Conservation (phyloP, 768 basidiomycete genomes). For the Calvatia gigantea region DNA sequence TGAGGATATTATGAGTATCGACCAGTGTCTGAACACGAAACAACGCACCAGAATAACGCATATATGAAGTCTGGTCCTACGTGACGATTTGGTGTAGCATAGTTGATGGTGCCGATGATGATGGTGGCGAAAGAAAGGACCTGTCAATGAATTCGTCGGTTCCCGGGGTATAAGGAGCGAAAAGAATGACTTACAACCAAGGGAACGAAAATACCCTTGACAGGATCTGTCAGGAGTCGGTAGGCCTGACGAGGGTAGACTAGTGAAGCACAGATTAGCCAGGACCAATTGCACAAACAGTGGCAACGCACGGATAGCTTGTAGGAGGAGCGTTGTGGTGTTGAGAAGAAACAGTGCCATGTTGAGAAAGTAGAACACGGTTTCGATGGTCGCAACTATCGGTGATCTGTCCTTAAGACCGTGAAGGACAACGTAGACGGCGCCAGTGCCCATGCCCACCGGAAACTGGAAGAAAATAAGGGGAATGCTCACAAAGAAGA, state of each 20-base stretch:
- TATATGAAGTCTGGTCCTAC: constrained; percentile 33
- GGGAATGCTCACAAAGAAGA: background rate
- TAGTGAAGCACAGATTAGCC: constrained; percentile 13
- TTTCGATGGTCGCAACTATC: constrained; percentile 33
- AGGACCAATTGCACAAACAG: background rate
- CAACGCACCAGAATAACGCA: constrained; percentile 39
- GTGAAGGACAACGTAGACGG: constrained; percentile 45
- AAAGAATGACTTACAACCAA: constrained; percentile 18
- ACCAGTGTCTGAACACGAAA: background rate
- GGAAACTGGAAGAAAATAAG: constrained; percentile 32
- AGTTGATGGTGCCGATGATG: constrained; percentile 45
- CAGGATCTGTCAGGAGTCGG: constrained; percentile 40
- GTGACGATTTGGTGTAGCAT: constrained; percentile 35
- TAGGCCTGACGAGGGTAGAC: constrained; percentile 42
- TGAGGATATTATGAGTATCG: constrained; percentile 12
- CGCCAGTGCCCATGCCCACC: constrained; percentile 47
- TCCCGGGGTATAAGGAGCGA: background rate
- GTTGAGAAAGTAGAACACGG: constrained; percentile 44
- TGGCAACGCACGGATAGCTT: constrained; percentile 36
- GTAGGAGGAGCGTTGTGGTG: constrained; percentile 35
- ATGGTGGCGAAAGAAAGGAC: constrained; percentile 50
- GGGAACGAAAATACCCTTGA: constrained; percentile 42
- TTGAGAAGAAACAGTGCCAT: constrained; percentile 41
- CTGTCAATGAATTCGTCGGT: constrained; percentile 17
- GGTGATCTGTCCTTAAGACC: constrained; percentile 32